Base-by-base conservation (phyloP, 495 filamentous ascomycete genomes). In the Tuber microsphaerosporum region DNA sequence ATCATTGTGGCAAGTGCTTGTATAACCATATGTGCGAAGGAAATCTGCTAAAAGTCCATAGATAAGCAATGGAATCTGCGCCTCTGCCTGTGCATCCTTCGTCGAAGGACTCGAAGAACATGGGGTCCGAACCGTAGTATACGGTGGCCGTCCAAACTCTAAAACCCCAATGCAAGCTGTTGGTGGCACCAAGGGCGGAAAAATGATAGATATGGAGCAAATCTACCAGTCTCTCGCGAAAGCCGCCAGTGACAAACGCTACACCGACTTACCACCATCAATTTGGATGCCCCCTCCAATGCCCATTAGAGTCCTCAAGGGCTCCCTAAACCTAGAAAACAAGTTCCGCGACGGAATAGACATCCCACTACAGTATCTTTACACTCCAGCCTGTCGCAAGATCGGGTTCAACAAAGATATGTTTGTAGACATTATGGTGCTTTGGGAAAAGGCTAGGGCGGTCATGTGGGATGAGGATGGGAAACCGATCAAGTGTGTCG, bases 121-220 rank as follows among this genome's bases (percentile, higher is more conserved):
- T 4, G 76, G 78, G 43, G 77, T 79, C 56, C 71, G 79, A 46
- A 73, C 74, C 5, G 51, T 76, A n/a, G 76, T 77, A 26, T 79
- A 74, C n/a, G 76, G 77, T 41, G 79, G 79, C 37, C 77, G 79
- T 31, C 77, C 79, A 22, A 69, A 74, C 37, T 41, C 71, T 14
- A 73, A 41, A 48, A 74, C 45, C 10, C 69, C 71, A 16, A 81
- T 81, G 79, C 76, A 81, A 76, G 71, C 79, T 31, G 74, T 76
- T 20, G 77, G 79, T 20, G 77, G 79, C 20, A 78, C 76, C 41
- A 80, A 80, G 73, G 78, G 78, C 37, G 77, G 74, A 19, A 76
- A 76, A n/a, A 75, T 76, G 22, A 61, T 76, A n/a, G 44, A 48
- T 2, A 74, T 72, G 41, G 44, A 73, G 2, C 46, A 51, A 20